Conservation (phyloP, 441 rosid species). For the Sinapis alba region DNA sequence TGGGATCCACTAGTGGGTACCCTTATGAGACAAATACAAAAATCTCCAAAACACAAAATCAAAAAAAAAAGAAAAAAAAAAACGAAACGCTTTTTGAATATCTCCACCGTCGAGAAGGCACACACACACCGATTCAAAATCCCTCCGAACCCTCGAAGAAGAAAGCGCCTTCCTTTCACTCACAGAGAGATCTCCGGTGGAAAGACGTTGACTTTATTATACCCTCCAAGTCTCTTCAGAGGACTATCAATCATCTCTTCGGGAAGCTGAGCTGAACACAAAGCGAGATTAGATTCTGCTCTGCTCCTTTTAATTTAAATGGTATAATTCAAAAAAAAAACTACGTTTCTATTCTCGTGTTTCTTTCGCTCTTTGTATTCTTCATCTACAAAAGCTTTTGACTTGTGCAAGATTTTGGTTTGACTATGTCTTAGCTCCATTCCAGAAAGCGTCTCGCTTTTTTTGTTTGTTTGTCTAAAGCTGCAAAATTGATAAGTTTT, state of each 20-base stretch:
- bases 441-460: not conserved
- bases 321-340: slow-evolving; percentile 2
- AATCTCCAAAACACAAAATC: slow-evolving; percentile 1
- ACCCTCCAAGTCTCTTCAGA: slow-evolving; percentile 11
- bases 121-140: not conserved
- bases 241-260: not conserved
- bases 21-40: slow-evolving; percentile 22
- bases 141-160: not conserved
- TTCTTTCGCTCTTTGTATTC: not conserved
- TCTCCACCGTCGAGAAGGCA: not conserved
- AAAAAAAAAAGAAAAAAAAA: not conserved
- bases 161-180: slow-evolving; percentile 2
- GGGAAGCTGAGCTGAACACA: not conserved
- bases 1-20: slow-evolving; percentile 29
- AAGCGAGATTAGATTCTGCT: slow-evolving; percentile 18
- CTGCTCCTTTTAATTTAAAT: slow-evolving; percentile 5
- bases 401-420: slow-evolving; percentile 9
- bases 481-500: not conserved
- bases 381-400: not conserved
- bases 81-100: not conserved
- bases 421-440: slow-evolving; percentile 23
- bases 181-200: slow-evolving; percentile 1
- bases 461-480: not conserved
- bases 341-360: not conserved
- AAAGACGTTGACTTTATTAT: slow-evolving; percentile 21